These are phyloP conservation scores for Emergomyces africanus DNA, from an alignment of 2,329 filamentous ascomycete genomes.

Conservation along the genomic window DNA sequence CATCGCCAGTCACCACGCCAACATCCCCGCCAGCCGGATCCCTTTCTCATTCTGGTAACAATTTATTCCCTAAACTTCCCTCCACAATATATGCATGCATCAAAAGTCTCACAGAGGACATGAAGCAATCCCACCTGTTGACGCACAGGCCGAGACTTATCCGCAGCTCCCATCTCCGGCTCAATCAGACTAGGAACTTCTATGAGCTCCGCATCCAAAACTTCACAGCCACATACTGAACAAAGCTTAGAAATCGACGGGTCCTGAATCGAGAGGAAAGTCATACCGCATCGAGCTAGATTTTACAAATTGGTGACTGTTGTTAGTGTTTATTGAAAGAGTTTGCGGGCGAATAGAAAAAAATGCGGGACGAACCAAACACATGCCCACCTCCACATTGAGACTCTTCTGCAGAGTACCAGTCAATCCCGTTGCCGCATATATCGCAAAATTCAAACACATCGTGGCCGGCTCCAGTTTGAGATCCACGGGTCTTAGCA, in stretches of 20 bases:
- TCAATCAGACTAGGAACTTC: slow-evolving; percentile 7
- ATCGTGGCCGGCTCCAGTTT: slow-evolving; percentile 14
- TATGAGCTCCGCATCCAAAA: slow-evolving; percentile 7
- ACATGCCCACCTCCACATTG: slow-evolving; percentile 40
- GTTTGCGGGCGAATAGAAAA: not conserved
- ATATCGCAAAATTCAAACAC: slow-evolving; percentile 40
- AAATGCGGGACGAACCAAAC: slow-evolving; percentile 32
- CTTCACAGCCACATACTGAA: slow-evolving; percentile 38
- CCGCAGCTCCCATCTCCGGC: slow-evolving; percentile 1
- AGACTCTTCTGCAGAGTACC: slow-evolving; percentile 35
- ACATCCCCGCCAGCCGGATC: not conserved
- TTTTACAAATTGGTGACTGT: not conserved
- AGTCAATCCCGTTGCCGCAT: slow-evolving; percentile 36
- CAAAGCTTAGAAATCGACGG: slow-evolving; percentile 43
- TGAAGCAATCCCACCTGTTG: not conserved
- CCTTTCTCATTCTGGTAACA: not conserved
- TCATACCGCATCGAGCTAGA: slow-evolving; percentile 40
- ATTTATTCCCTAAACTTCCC: slow-evolving; percentile 7
- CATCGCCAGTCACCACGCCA: not conserved
- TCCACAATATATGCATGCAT: slow-evolving; percentile 10
- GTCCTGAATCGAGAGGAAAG: slow-evolving; percentile 43
- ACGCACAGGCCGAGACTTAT: not conserved
- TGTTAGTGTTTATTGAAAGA: not conserved
- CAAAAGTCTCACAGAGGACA: slow-evolving; percentile 7
- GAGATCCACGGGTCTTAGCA: slow-evolving; percentile 8